These are phyloP conservation scores for Vicia faba DNA, from an alignment of 306 rosid genomes.

Conservation along the genomic window DNA sequence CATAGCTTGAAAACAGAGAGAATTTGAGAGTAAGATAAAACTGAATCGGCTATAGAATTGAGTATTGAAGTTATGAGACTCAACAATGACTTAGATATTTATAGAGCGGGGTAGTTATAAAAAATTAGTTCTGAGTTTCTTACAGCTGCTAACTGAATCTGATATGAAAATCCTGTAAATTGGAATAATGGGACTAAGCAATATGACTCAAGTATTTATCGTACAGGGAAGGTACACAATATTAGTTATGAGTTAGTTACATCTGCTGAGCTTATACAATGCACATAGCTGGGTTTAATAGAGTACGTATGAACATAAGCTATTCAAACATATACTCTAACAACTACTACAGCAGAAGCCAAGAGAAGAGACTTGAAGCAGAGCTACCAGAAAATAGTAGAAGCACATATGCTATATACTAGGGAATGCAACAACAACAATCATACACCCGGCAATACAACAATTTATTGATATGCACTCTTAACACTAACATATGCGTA, in stretches of 20 bases:
- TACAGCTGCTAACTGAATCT: background rate
- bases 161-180: background rate
- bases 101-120: background rate
- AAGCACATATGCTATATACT: background rate
- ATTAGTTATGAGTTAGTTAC: background rate
- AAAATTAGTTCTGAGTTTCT: background rate
- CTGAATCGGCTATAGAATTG: background rate
- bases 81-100: background rate
- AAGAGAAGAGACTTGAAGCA: background rate
- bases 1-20: background rate
- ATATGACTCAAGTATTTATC: background rate
- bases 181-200: background rate
- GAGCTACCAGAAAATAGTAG: background rate
- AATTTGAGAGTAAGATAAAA: conserved; percentile 2
- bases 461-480: background rate
- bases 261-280: background rate
- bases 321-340: background rate
- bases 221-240: background rate
- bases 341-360: background rate
- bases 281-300: background rate
- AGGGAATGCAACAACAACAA: background rate
- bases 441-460: background rate
- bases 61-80: background rate
- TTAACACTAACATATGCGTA: conserved; percentile 2
- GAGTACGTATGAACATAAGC: background rate